A percentile compares a stretch with the other conserved stretches of the same genome.
phyloP scores from a whole-genome alignment of 805 yeast species.

The Ogataea methanolica region DNA sequence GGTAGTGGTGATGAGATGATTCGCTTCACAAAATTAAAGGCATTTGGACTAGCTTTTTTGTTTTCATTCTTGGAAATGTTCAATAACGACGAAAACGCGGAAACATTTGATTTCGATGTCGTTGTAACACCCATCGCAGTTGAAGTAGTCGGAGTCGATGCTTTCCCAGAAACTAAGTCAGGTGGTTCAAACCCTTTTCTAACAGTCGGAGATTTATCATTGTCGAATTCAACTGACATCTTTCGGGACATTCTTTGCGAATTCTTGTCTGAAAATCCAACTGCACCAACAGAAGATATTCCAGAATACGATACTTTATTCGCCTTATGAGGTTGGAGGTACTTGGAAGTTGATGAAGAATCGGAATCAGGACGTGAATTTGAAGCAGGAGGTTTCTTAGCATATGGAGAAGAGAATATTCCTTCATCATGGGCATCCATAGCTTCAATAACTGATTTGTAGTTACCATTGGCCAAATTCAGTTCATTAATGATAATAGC shows the following conservation, averaged over 20 bases:
- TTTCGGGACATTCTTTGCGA: not conserved
- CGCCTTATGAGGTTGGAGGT: not conserved
- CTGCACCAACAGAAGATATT: not conserved
- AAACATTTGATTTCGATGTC: conserved; percentile 31
- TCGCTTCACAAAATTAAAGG: conserved; percentile 28
- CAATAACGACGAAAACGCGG: conserved; percentile 36
- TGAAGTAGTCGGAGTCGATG: conserved; percentile 30
- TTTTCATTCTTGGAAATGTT: conserved; percentile 28
- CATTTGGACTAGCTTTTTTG: conserved; percentile 15
- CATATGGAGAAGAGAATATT: conserved; percentile 35
- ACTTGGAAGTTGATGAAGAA: not conserved
- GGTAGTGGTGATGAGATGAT: conserved; percentile 29
- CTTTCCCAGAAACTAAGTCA: conserved; percentile 18
- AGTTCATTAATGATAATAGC: conserved; percentile 64
- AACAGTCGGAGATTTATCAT: not conserved
- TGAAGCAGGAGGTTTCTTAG: not conserved
- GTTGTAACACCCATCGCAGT: conserved; percentile 33
- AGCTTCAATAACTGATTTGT: conserved; percentile 46
- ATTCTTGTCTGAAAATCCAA: not conserved
- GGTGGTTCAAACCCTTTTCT: conserved; percentile 18
- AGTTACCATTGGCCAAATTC: conserved; percentile 25
- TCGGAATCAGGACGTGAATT: not conserved
- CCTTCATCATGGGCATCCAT: conserved; percentile 67
- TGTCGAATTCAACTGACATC: not conserved
- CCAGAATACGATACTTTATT: not conserved